These are phyloP conservation scores for Raffaelea albimanens DNA, from an alignment of 2,329 filamentous ascomycete genomes.

Conservation along the genomic window DNA sequence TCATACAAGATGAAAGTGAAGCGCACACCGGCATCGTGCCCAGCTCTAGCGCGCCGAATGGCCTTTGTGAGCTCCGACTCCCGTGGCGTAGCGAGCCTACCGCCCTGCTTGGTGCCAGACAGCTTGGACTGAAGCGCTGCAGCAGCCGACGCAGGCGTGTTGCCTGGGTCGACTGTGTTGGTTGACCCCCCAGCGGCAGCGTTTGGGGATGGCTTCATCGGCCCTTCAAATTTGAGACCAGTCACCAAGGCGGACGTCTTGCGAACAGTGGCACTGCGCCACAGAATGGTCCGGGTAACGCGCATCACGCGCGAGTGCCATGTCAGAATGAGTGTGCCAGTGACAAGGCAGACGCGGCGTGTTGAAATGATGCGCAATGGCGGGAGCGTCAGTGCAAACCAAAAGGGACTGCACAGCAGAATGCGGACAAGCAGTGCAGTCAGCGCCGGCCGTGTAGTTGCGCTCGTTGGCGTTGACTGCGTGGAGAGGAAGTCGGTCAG, in stretches of 20 bases:
- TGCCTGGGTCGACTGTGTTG: constrained; percentile 7
- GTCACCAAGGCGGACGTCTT: constrained; percentile 63
- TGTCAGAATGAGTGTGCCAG: constrained; percentile 79
- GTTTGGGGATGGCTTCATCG: constrained; percentile 22
- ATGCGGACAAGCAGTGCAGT: constrained; percentile 86
- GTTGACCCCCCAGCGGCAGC: constrained; percentile 17
- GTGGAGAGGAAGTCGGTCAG: constrained; percentile 91
- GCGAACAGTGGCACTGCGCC: constrained; percentile 74
- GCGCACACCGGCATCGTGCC: constrained; percentile 67
- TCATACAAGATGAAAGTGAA: constrained; percentile 97
- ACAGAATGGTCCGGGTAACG: constrained; percentile 78
- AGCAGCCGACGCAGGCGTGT: constrained; percentile 9
- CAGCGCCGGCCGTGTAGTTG: constrained; percentile 81
- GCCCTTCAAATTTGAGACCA: constrained; percentile 62
- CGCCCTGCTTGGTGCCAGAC: constrained; percentile 15
- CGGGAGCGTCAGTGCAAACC: constrained; percentile 68
- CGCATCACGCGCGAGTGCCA: constrained; percentile 87
- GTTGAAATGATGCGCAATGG: constrained; percentile 81
- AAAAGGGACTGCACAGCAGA: constrained; percentile 76
- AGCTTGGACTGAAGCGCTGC: constrained; percentile 12
- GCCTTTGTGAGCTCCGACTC: constrained; percentile 40
- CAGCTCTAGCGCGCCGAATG: constrained; percentile 22
- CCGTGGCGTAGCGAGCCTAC: constrained; percentile 22
- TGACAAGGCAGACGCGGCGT: constrained; percentile 69
- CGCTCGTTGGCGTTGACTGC: constrained; percentile 80